Evolutionary conservation across 768 basidiomycete species (phyloP), one percentile per base, ranked within the genome.

Genomic region (Suillus decipiens): DNA sequence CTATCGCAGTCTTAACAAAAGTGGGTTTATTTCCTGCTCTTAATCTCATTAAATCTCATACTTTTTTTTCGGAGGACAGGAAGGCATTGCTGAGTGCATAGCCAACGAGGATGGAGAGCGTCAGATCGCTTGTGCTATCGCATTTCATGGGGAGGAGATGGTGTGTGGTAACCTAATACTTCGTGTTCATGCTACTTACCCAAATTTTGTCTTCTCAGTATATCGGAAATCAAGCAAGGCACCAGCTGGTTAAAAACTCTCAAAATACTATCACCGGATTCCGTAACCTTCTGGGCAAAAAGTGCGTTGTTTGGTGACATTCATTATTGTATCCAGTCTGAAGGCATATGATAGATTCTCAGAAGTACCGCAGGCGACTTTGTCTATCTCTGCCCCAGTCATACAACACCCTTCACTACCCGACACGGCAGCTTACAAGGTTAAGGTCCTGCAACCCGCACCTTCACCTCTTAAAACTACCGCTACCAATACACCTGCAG

Each of bases 51-150:
- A 41, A 24, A 36, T 55, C 51, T 61, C 50, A 61, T 57, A 34
- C 12, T 9, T n/a, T 31, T 61, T 31, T 37, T 51, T 19, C 22
- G 19, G 36, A 42, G 31, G 58, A 61, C 66, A 96, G 94, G 95
- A 97, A 77, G 93, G 93, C 14, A 80, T 91, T 36, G 89, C 96
- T 48, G 93, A 95, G 72, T 96, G 93, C 73, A 98, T 99, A 64
- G 97, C 96, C 6, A 99, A 98, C 74, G 96, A 99, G 73, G 96
- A 99, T 73, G 96, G 97, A 36, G 96, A 98, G 73, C 89, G 97
- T 37, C 96, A 99, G 79, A 99, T 99, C 70, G 95, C 95, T 0
- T 94, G 93, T 73, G 95, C 95, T 33, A 81, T 99, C 61, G 86
- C 95, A 0, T 99, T 96, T 75, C 86, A 87, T 45, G 95, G 94